Conservation (phyloP, 768 basidiomycete species). For the Suillus discolor region DNA sequence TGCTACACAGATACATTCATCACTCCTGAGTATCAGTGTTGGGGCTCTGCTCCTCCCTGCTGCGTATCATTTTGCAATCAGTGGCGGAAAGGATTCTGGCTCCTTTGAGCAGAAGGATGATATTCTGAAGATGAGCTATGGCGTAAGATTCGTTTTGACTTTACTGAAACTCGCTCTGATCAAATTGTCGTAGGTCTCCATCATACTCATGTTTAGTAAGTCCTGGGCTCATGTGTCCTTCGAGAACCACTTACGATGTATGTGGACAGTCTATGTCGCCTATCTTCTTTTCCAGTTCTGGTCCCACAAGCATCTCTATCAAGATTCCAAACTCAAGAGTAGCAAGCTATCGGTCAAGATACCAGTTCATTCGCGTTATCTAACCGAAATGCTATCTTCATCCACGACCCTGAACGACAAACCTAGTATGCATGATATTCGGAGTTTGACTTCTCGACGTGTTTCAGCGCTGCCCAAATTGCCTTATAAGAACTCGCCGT, state of each 20-base stretch:
- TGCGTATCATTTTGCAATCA: slow-evolving; percentile 68
- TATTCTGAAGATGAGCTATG: slow-evolving; percentile 54
- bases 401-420: slow-evolving; percentile 23
- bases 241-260: slow-evolving; percentile 1
- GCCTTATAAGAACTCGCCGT: slow-evolving; percentile 13
- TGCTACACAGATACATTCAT: slow-evolving; percentile 73
- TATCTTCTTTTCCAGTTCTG: slow-evolving; percentile 60
- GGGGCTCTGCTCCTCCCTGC: slow-evolving; percentile 79
- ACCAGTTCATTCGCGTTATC: slow-evolving; percentile 30
- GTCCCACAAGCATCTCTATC: slow-evolving; percentile 57
- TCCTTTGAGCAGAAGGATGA: slow-evolving; percentile 37
- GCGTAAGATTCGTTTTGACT: slow-evolving; percentile 37
- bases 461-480: slow-evolving; percentile 12
- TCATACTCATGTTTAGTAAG: slow-evolving; percentile 56
- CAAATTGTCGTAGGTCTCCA: slow-evolving; percentile 39
- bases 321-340: slow-evolving; percentile 49
- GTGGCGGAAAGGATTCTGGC: slow-evolving; percentile 25
- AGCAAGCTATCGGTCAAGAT: slow-evolving; percentile 37
- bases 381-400: slow-evolving; percentile 24
- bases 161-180: slow-evolving; percentile 5
- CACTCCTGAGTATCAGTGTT: slow-evolving; percentile 76
- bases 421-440: slow-evolving; percentile 18
- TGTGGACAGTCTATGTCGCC: slow-evolving; percentile 46
- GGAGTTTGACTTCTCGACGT: slow-evolving; percentile 20
- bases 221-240: neutral